A percentile compares a stretch with the other conserved stretches of the same genome.
Conservation (phyloP, 148 eudicot genomes). For the Cornus kousa region DNA sequence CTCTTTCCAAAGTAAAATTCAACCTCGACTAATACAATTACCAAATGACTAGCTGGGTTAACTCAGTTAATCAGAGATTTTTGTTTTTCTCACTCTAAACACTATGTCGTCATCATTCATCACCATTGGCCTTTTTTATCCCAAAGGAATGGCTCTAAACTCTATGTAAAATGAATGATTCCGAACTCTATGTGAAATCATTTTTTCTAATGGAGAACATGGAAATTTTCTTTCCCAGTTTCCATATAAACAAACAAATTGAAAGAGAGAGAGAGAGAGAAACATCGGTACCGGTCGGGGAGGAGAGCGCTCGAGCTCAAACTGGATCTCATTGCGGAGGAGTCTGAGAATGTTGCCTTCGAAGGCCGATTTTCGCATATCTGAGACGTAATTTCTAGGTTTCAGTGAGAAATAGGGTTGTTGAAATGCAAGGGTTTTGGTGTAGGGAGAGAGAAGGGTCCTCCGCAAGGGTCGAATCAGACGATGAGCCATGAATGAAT, state of each 20-base stretch:
- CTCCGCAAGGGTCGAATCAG: conserved; percentile 38
- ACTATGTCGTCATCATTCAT: too few species aligned
- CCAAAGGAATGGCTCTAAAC: neutral
- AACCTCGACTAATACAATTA: too few species aligned
- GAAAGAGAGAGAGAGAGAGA: conserved; percentile 11
- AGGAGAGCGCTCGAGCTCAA: conserved; percentile 59
- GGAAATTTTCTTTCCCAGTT: neutral
- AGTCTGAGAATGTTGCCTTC: conserved; percentile 60
- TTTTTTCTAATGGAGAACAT: neutral
- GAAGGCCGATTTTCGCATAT: conserved; percentile 68
- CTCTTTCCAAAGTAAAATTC: too few species aligned
- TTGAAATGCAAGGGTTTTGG: conserved; percentile 12
- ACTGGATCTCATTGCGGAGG: conserved; percentile 75
- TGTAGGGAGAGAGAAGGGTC: conserved; percentile 21
- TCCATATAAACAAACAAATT: neutral
- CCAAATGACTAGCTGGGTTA: too few species aligned
- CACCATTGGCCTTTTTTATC: too few species aligned
- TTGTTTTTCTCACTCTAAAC: too few species aligned
- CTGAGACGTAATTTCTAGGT: conserved; percentile 31
- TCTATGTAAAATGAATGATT: neutral
- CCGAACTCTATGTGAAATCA: neutral
- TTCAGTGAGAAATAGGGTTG: conserved; percentile 7
- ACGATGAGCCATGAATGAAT: conserved; percentile 42
- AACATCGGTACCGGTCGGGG: conserved; percentile 40
- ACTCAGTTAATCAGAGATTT: too few species aligned